A percentile compares a stretch with the other conserved stretches of the same genome.
Evolutionary conservation across 2,329 filamentous ascomycete species (phyloP).

Genomic region (Sporothrix sp.): DNA sequence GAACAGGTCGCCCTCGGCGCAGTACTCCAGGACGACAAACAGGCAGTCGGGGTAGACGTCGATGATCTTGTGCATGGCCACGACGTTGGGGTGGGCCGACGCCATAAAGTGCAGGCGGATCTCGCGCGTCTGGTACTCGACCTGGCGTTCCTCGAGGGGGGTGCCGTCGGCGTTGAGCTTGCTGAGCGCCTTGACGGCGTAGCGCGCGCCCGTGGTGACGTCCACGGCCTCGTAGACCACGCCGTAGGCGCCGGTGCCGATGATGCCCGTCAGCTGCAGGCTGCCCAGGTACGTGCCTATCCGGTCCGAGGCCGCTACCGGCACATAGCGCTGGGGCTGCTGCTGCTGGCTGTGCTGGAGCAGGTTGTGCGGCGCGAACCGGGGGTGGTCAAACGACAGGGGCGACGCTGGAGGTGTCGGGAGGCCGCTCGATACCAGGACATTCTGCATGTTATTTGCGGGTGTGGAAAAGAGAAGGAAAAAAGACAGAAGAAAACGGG

Average conservation of each 20-base stretch:
- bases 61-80: conserved; percentile 88
- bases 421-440: conserved; percentile 43
- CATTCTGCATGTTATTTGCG: conserved; percentile 47
- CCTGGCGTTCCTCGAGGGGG: conserved; percentile 71
- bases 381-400: conserved; percentile 38
- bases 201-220: conserved; percentile 68
- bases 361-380: conserved; percentile 32
- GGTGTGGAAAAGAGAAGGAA: conserved; percentile 3
- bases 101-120: conserved; percentile 85
- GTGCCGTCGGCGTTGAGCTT: conserved; percentile 67
- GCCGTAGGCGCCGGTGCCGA: conserved; percentile 91
- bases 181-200: conserved; percentile 95
- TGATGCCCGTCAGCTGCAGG: conserved; percentile 72
- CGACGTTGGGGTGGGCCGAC: conserved; percentile 83
- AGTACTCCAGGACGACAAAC: conserved; percentile 94
- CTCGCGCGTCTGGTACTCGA: conserved; percentile 84
- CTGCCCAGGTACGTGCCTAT: conserved; percentile 76
- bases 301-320: conserved; percentile 67
- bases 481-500: not conserved
- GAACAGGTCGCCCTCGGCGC: conserved; percentile 93
- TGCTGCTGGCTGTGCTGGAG: conserved; percentile 25
- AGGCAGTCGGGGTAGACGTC: conserved; percentile 87
- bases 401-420: conserved; percentile 50
- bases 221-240: conserved; percentile 89
- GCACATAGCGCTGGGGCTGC: conserved; percentile 37